Evolutionary conservation across 179 eudicot genomes (phyloP).

Genomic region (Kewa caespitosa): DNA sequence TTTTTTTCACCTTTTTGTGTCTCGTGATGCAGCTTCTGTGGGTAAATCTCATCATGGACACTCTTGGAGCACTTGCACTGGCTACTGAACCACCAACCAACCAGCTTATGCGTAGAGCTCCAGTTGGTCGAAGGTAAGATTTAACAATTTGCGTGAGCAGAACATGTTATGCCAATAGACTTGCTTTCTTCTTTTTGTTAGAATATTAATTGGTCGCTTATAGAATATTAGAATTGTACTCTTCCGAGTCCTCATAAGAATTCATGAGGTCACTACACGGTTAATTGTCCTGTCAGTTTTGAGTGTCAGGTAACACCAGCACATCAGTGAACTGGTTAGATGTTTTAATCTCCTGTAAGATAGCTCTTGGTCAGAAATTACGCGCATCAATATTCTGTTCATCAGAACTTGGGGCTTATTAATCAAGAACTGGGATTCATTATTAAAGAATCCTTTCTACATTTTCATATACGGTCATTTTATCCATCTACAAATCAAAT

Average conservation of each 20-base stretch:
- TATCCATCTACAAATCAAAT: no score
- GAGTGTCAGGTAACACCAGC: neutral
- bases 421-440: neutral
- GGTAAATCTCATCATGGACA: slow-evolving; percentile 98
- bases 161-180: neutral
- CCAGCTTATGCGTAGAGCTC: slow-evolving; percentile 81
- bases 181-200: no score
- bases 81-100: slow-evolving; percentile 98
- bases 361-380: neutral
- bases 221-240: neutral
- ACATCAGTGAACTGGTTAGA: neutral
- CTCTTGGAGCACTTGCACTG: slow-evolving; percentile 92
- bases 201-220: neutral
- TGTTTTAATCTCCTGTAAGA: neutral
- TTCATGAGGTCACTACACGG: neutral
- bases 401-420: neutral
- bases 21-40: slow-evolving; percentile 67
- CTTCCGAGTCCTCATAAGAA: neutral
- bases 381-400: neutral
- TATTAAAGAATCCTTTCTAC: no score
- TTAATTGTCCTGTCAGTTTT: neutral
- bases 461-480: no score
- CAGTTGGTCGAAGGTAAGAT: slow-evolving; percentile 87
- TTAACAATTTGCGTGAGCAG: slow-evolving; percentile 4
- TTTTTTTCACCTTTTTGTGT: neutral